Evolutionary conservation across 805 yeast genomes (phyloP).

Genomic region (Nakazawaea ishiwadae): DNA sequence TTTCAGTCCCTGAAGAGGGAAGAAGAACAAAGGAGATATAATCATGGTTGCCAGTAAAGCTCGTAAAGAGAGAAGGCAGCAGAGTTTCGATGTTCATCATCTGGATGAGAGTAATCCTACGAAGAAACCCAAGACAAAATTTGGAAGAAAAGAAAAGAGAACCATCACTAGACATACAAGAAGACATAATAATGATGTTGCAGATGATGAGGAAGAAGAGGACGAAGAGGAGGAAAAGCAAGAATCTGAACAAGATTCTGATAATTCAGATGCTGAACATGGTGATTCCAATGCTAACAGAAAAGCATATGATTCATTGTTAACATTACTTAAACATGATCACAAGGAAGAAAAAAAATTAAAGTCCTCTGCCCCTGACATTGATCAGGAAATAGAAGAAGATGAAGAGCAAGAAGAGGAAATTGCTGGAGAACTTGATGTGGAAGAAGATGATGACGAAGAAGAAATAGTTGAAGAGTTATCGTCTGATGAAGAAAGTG

Average conservation of each 20-base stretch:
- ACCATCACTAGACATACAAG: conserved; percentile 51
- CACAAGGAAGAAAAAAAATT: no score
- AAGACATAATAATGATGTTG: conserved; percentile 24
- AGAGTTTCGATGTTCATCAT: conserved; percentile 6
- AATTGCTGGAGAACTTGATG: conserved; percentile 15
- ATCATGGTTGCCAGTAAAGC: conserved; percentile 17
- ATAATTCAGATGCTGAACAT: conserved; percentile 18
- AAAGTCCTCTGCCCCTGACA: no score
- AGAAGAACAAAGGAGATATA: neutral
- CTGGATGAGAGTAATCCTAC: neutral
- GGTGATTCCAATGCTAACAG: conserved; percentile 26
- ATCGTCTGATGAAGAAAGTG: conserved; percentile 20
- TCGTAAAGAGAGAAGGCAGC: conserved; percentile 15
- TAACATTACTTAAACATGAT: conserved; percentile 54
- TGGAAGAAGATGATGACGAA: conserved; percentile 18
- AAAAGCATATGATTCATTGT: conserved; percentile 60
- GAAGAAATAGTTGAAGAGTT: conserved; percentile 17
- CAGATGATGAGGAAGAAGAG: conserved; percentile 15
- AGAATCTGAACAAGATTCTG: conserved; percentile 16
- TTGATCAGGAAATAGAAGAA: conserved; percentile 20
- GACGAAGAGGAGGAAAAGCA: conserved; percentile 17
- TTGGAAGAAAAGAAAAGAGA: conserved; percentile 61
- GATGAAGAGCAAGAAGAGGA: conserved; percentile 28
- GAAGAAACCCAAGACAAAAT: conserved; percentile 22
- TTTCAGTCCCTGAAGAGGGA: no score